Base-by-base conservation (phyloP, 2,329 filamentous ascomycete species). In the Epichloe hybrida region DNA sequence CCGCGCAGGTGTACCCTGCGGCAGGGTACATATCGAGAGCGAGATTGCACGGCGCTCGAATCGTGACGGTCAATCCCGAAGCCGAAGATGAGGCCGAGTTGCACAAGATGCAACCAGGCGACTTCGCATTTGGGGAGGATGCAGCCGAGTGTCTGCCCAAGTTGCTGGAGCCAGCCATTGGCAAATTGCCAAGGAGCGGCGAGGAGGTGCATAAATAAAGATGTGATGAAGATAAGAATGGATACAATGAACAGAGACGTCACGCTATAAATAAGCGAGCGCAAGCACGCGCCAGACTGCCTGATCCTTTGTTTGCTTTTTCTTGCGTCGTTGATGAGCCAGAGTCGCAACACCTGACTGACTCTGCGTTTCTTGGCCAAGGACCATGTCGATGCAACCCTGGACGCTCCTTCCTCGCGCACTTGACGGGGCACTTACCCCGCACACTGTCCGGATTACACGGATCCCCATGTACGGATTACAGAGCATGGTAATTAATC, bases 31-130 rank as follows among this genome's bases (percentile, higher is more conserved):
- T 88, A 4, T 68, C 77, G 17, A 61, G 71, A 49, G 88, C 87
- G 11, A 73, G 78, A 43, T 58, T 58, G 0, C 75, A 69, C 41
- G 86, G 87, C 0, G 88, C 89, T 0, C 72, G 78, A 12, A 76
- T 95, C 8, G 88, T 82, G 0, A 82, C 87, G 1, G 73, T 95
- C 46, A 95, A 95, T 62, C 82, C 85, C 62, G 88, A 94, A 54
- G 71, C 69, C 1, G 73, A 73, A 53, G 56, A 59, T 9, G 56
- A 59, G 7, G 58, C 59, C 0, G 64, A 67, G 36, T 56, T 68
- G 51, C 53, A 53, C 52, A 66, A 64, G 53, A 37, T 79, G 45
- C 60, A 65, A 31, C 61, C 71, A 1, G 63, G 61, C 0, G 69
- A 72, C 43, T 73, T 72, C 59, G 69, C 68, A 2, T 73, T 73